Percentiles rank a stretch among this genome's conserved stretches.
These are phyloP conservation scores for Udeniomyces megalosporus DNA, from an alignment of 768 basidiomycete species.

Conservation along the genomic window DNA sequence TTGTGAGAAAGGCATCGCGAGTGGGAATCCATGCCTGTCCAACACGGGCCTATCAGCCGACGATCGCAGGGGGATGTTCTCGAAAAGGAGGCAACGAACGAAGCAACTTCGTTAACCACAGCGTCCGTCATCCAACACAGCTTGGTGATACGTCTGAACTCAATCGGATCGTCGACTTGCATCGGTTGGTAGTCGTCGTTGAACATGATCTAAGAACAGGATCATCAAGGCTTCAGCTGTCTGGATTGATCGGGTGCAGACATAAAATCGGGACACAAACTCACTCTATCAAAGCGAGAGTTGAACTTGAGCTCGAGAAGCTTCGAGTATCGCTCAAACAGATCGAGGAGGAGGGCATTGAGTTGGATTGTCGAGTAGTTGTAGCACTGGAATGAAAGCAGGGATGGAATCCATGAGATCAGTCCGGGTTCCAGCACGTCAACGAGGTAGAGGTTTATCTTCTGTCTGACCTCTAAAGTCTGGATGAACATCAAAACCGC, in stretches of 20 bases:
- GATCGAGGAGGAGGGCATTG: conserved; percentile 62
- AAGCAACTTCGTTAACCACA: conserved; percentile 40
- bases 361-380: conserved; percentile 62
- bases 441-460: too few species aligned
- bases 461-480: conserved; percentile 70
- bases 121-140: conserved; percentile 64
- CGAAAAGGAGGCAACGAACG: conserved; percentile 20
- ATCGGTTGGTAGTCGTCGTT: conserved; percentile 83
- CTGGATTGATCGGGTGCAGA: conserved; percentile 57
- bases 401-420: too few species aligned
- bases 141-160: conserved; percentile 57
- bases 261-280: conserved; percentile 17
- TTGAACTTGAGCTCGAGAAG: conserved; percentile 69
- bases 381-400: background rate
- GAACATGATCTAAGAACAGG: conserved; percentile 46
- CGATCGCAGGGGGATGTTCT: conserved; percentile 33
- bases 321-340: conserved; percentile 73
- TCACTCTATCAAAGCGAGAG: conserved; percentile 60
- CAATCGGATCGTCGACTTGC: conserved; percentile 41
- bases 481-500: conserved; percentile 69
- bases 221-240: conserved; percentile 49
- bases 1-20: conserved; percentile 80
- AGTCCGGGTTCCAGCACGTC: too few species aligned
- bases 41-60: conserved; percentile 1
- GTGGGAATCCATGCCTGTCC: conserved; percentile 45